A percentile compares a stretch with the other conserved stretches of the same genome.
phyloP scores from a whole-genome alignment of 2,329 filamentous ascomycete genomes.

The Botryotinia calthae region DNA sequence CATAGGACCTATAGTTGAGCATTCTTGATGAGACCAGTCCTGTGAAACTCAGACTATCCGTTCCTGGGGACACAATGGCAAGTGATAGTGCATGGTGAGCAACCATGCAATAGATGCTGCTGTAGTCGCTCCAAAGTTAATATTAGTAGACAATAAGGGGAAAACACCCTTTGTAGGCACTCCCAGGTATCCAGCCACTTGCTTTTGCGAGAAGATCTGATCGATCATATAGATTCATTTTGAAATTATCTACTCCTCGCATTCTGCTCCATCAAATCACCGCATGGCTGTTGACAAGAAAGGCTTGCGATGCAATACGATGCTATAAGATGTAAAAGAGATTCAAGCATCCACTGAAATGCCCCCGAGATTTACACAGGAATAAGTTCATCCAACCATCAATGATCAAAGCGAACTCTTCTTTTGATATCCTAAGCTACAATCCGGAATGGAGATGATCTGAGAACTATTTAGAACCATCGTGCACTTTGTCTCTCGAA shows the following conservation, averaged over 20 bases:
- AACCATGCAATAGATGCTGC: fast-evolving
- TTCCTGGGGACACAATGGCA: not conserved
- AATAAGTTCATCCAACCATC: not conserved
- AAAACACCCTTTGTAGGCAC: not conserved
- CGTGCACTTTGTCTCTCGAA: not conserved
- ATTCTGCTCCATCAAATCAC: not conserved
- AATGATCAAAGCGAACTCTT: not conserved
- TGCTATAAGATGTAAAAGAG: not conserved
- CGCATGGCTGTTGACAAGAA: not conserved
- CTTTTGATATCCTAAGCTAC: not conserved
- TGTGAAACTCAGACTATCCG: not conserved
- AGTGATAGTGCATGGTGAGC: not conserved
- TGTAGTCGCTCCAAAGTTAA: not conserved
- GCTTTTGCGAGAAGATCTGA: not conserved
- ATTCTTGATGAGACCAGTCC: not conserved
- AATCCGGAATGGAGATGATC: fast-evolving
- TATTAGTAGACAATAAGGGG: not conserved
- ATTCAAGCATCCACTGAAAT: not conserved
- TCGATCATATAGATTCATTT: not conserved
- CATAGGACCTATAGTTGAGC: not conserved
- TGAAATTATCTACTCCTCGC: fast-evolving
- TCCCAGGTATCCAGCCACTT: not conserved
- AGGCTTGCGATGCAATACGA: not conserved
- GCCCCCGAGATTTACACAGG: not conserved
- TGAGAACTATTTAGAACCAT: not conserved